A percentile compares a stretch with the other conserved stretches of the same genome.
Conservation (phyloP, 2,329 filamentous ascomycete genomes). For the Calonectria crousiana region DNA sequence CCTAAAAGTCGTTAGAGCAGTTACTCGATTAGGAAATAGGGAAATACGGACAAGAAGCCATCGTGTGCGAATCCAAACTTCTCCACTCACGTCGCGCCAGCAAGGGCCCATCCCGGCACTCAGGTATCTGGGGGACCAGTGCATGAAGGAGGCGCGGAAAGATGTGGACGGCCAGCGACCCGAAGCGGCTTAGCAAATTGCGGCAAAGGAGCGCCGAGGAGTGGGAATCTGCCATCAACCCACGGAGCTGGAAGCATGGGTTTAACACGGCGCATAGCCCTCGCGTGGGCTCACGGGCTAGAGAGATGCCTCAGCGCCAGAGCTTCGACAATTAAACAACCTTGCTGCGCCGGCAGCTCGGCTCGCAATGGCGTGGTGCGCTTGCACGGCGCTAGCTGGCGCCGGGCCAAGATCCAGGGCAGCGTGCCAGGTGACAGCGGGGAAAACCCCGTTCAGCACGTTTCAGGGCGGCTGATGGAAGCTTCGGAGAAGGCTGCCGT, state of each 20-base stretch:
- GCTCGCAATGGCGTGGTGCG: not conserved
- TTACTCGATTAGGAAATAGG: not conserved
- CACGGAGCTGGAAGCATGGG: not conserved
- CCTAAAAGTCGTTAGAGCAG: not conserved
- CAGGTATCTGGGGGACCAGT: not conserved
- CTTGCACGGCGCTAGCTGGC: not conserved
- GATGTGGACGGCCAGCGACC: not conserved
- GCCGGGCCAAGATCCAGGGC: not conserved
- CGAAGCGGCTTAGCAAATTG: no score
- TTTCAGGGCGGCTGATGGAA: not conserved
- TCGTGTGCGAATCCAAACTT: not conserved
- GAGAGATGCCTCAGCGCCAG: not conserved
- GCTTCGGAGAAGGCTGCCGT: not conserved
- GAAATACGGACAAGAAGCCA: not conserved
- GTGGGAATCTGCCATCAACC: not conserved
- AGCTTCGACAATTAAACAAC: not conserved
- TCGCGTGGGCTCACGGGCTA: not conserved
- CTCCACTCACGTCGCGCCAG: not conserved
- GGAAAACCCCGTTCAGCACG: not conserved
- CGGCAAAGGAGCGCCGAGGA: not conserved
- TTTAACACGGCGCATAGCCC: not conserved
- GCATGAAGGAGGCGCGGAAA: not conserved
- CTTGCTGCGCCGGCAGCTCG: not conserved
- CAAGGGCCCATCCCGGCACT: not conserved
- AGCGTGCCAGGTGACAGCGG: not conserved